Evolutionary conservation across 179 eudicot genomes (phyloP).

Genomic region (Beta lomatogona): DNA sequence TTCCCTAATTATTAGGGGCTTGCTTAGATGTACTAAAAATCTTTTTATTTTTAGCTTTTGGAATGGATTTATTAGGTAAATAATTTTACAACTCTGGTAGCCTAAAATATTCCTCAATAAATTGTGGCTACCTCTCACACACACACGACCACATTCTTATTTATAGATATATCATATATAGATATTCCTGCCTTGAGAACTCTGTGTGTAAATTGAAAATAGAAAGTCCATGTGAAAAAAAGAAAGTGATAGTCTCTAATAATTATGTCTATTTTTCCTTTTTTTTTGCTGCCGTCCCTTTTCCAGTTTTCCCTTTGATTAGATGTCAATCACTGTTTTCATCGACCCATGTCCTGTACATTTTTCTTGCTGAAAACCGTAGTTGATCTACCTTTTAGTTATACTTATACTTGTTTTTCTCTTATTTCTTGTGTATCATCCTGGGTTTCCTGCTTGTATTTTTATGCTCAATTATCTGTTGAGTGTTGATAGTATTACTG

Average conservation of each 20-base stretch:
- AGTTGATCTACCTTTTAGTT: neutral
- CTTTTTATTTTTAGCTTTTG: neutral
- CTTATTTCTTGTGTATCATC: neutral
- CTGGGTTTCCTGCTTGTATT: neutral
- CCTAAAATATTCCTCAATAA: neutral
- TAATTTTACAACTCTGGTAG: neutral
- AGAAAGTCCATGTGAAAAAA: too few relatives aligned
- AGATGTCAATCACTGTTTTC: neutral
- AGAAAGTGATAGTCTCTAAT: neutral
- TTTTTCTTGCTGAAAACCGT: neutral
- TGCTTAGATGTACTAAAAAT: neutral
- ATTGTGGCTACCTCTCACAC: neutral
- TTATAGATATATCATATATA: neutral
- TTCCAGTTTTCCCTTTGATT: neutral
- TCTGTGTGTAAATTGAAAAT: neutral
- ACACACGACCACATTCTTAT: too few relatives aligned
- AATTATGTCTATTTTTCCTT: neutral
- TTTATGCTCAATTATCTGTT: neutral
- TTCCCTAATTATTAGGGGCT: neutral
- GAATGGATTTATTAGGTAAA: neutral
- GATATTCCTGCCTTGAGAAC: neutral
- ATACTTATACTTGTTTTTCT: too few relatives aligned
- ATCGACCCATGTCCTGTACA: neutral
- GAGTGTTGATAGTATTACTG: neutral
- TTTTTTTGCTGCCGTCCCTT: neutral